Evolutionary conservation across 371 early-diverging fungal species (phyloP), one percentile per base, ranked within the genome.

Genomic region (Zychaea mexicana): DNA sequence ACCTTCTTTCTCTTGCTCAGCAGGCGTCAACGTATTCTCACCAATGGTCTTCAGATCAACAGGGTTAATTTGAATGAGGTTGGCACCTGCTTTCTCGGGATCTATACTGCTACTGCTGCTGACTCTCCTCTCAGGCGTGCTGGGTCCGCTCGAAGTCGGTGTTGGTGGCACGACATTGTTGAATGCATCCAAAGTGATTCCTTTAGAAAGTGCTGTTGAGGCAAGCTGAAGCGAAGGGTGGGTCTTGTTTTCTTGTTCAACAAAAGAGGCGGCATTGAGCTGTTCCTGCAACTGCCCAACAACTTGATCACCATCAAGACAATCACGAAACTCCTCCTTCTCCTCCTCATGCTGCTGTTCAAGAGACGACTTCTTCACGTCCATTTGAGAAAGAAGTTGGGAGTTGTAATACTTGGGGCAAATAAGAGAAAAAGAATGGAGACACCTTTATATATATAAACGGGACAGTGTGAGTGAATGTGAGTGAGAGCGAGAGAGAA

Each of bases 1-100:
- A 83, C 85, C 82, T 57, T 74, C 79, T 33, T 68, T 57, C 56
- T 81, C 85, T 49, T 86, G 86, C 64, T 86, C 84, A n/a, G 70
- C 58, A 1, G 85, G 79, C 13, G 69, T 62, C 7, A 84, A 64
- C n/a, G 71, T 74, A 32, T 84, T 84, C 28, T 77, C 70, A 0
- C 55, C 57, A 36, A 70, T 61, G 13, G 53, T 54, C 19, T 65
- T 73, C 15, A 65, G 52, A 57, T 70, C 74, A 0, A 70, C 58
- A 28, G 64, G 60, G 12, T 54, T 60, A 21, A 70, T 47, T 27
- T 61, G 33, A 26, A 70, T 63, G 4, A 62, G n/a, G 24, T 66
- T 69, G 38, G 72, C 68, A 21, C 61, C 57, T 12, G 58, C 45
- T 26, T 57, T 61, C 33, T 61, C 67, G 17, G 64, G 56, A 27